Base-by-base conservation (phyloP, 352 stramenopile genomes). In the Thalassiosira mediterranea region DNA sequence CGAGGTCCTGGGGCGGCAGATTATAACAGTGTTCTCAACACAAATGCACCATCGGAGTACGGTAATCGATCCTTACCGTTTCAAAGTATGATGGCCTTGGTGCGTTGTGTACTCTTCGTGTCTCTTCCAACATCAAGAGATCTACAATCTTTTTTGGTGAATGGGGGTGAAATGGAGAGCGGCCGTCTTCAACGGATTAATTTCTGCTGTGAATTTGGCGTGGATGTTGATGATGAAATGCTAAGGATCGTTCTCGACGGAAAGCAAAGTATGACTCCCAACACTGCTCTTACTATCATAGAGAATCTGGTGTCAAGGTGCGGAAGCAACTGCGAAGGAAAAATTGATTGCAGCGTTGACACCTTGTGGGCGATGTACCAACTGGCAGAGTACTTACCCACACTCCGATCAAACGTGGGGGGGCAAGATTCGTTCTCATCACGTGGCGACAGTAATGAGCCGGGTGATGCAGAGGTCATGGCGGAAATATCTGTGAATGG, bases 251-350 rank as follows among this genome's bases (percentile, higher is more conserved):
- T 91, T 40, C 10, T 90, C 26, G 44, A 60, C n/a, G 75, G 66
- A 13, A 32, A 62, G 54, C n/a, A n/a, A n/a, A 44, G 61, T 44
- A 38, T 83, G 29, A 66, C 53, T 7, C 42, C 57, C 1, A 37
- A 76, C 29, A 83, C 79, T 37, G 75, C 76, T 10, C 17, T 91
- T 7, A 7, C 60, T 1, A 8, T 91, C 17, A 72, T 91, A 31
- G 86, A 91, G 44, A 76, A 88, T 81, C 38, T 90, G 1, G 64
- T 91, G 32, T 25, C 81, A 46, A 53, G 66, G 38, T 91, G 85
- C 46, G 80, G 60, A 5, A 72, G 34, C 46, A 46, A 56, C 23
- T 40, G 23, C 23, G 56, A 54, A 60, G 65, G 25, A 29, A 46
- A 48, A 21, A 51, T 88, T n/a, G 23, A 32, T 17, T 23, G 81